phyloP scores from a whole-genome alignment of 1,284 basidiomycete genomes.

The Fomitopsis palustris region DNA sequence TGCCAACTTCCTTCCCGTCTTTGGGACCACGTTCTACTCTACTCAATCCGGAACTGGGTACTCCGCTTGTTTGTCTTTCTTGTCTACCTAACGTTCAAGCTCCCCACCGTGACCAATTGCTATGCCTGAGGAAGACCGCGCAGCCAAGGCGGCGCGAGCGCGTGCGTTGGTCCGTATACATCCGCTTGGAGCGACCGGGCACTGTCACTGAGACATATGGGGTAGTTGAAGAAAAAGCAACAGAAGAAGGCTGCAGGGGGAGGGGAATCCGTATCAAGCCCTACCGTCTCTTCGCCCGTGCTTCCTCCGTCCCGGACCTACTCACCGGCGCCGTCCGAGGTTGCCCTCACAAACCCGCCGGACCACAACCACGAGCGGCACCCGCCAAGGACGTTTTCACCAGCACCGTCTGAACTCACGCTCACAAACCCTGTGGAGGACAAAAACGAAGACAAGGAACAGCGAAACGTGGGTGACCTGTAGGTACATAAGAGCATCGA shows the following conservation, averaged over 20 bases:
- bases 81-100: not conserved
- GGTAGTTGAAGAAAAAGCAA: slow-evolving; percentile 66
- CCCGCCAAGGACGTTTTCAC: slow-evolving; percentile 36
- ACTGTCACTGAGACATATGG: slow-evolving; percentile 1
- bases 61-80: not conserved
- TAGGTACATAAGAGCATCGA: slow-evolving; percentile 19
- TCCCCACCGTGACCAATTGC: slow-evolving; percentile 14
- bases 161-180: slow-evolving; percentile 61
- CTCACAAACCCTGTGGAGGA: slow-evolving; percentile 12
- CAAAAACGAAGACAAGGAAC: slow-evolving; percentile 19
- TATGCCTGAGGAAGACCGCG: slow-evolving; percentile 71
- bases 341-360: slow-evolving; percentile 14
- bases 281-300: slow-evolving; percentile 33
- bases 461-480: slow-evolving; percentile 25
- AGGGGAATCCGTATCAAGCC: slow-evolving; percentile 24
- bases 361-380: slow-evolving; percentile 13
- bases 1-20: not conserved
- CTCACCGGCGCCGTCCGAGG: slow-evolving; percentile 38
- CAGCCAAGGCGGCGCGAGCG: slow-evolving; percentile 74
- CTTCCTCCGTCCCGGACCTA: slow-evolving; percentile 49
- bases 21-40: no score
- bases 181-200: not conserved
- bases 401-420: slow-evolving; percentile 28
- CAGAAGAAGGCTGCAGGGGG: slow-evolving; percentile 59
- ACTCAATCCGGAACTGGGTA: no score